Evolutionary conservation across 2,329 filamentous ascomycete genomes (phyloP).

Genomic region (Erysiphe pulchra): DNA sequence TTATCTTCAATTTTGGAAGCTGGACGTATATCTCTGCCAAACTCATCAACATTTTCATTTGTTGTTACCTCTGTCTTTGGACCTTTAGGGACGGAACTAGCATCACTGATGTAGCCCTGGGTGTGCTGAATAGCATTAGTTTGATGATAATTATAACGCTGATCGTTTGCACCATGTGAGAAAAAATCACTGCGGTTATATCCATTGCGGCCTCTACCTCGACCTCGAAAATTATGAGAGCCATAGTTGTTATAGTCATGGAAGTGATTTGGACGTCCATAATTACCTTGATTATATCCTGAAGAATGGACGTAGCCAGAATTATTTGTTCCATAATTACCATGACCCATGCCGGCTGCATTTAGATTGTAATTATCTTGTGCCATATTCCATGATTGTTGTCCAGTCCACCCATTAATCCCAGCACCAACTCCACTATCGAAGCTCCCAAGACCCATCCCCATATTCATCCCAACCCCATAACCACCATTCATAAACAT

Average conservation of each 20-base stretch:
- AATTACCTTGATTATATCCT: conserved; percentile 67
- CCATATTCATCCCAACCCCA: conserved; percentile 53
- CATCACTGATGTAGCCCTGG: conserved; percentile 11
- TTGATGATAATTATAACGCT: conserved; percentile 10
- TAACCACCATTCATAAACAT: conserved; percentile 61
- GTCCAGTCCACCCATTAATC: conserved; percentile 57
- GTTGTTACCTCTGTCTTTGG: conserved; percentile 9
- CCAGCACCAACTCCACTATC: conserved; percentile 33
- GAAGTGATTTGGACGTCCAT: conserved; percentile 40
- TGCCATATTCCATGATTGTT: conserved; percentile 59
- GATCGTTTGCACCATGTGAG: conserved; percentile 11
- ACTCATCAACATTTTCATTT: conserved; percentile 13
- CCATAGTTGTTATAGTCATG: conserved; percentile 49
- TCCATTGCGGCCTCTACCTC: conserved; percentile 15
- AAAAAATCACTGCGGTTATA: conserved; percentile 10
- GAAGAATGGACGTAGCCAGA: conserved; percentile 37
- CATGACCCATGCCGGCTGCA: conserved; percentile 51
- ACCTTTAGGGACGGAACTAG: conserved; percentile 9
- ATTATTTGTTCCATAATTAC: conserved; percentile 61
- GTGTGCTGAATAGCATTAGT: conserved; percentile 8
- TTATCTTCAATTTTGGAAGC: conserved; percentile 4
- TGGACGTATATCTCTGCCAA: conserved; percentile 14
- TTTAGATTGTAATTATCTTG: conserved; percentile 80
- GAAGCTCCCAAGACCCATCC: conserved; percentile 38
- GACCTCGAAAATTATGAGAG: conserved; percentile 22